These are phyloP conservation scores for Nigrospora osmanthi DNA, from an alignment of 2,329 filamentous ascomycete species.

Conservation along the genomic window DNA sequence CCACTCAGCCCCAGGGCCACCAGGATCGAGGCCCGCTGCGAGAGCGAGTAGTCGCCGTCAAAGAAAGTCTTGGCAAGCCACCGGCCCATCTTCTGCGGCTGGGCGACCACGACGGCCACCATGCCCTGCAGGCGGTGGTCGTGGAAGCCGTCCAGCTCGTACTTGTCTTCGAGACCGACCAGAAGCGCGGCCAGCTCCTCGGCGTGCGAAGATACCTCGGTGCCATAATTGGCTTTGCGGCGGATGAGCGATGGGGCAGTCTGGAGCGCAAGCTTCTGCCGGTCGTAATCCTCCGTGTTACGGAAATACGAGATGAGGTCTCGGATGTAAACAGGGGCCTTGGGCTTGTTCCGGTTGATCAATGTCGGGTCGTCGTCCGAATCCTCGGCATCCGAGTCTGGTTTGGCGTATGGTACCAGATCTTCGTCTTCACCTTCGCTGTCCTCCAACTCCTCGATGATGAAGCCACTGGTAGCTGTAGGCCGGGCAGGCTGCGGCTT, in stretches of 20 bases:
- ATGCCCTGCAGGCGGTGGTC: slow-evolving; percentile 71
- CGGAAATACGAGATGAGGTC: slow-evolving; percentile 74
- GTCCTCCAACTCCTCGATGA: slow-evolving; percentile 60
- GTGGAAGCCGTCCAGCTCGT: slow-evolving; percentile 71
- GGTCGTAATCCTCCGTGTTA: slow-evolving; percentile 77
- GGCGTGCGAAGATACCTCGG: slow-evolving; percentile 76
- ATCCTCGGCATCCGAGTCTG: slow-evolving; percentile 81
- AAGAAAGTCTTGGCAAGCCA: slow-evolving; percentile 86
- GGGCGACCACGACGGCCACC: slow-evolving; percentile 70
- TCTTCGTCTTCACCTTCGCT: slow-evolving; percentile 55
- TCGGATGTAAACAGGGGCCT: slow-evolving; percentile 82
- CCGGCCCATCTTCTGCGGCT: slow-evolving; percentile 69
- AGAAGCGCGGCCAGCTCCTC: slow-evolving; percentile 73
- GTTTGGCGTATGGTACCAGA: slow-evolving; percentile 73
- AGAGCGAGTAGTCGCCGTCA: slow-evolving; percentile 82
- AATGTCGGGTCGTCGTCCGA: slow-evolving; percentile 89
- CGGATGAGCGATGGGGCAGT: slow-evolving; percentile 76
- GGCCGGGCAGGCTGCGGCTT: slow-evolving; percentile 15
- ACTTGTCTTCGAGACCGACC: slow-evolving; percentile 77
- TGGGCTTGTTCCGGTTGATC: slow-evolving; percentile 73
- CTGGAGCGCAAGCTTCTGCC: slow-evolving; percentile 69
- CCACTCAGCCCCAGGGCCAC: slow-evolving; percentile 75
- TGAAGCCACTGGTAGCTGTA: slow-evolving; percentile 30
- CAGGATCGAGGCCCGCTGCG: slow-evolving; percentile 75
- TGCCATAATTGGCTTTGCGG: slow-evolving; percentile 80